phyloP scores from a whole-genome alignment of 345 rosid species.

The Kandelia obovata region DNA sequence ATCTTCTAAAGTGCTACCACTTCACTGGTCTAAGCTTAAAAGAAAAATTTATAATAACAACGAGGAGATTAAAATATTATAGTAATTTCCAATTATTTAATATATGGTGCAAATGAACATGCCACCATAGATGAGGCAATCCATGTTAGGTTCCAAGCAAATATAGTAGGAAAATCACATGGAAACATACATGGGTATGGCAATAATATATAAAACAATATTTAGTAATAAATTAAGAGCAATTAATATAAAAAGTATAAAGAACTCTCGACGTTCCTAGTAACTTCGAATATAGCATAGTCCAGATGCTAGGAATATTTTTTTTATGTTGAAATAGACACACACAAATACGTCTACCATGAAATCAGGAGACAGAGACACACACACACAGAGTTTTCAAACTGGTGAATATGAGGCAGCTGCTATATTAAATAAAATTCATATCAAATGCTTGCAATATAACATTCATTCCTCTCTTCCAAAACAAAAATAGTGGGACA shows the following conservation, averaged over 20 bases:
- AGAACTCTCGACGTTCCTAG: neutral
- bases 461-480: too few relatives aligned
- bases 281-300: neutral
- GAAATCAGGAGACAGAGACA: conserved; percentile 4
- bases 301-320: neutral
- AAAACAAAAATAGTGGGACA: too few relatives aligned
- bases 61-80: too few relatives aligned
- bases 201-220: neutral
- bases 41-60: too few relatives aligned
- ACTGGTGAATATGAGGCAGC: neutral
- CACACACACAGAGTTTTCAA: neutral
- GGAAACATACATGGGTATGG: neutral
- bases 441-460: neutral
- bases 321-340: neutral
- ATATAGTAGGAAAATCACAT: neutral
- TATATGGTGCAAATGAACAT: too few relatives aligned
- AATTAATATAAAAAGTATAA: neutral
- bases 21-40: too few relatives aligned
- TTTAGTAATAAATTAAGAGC: neutral
- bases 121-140: too few relatives aligned
- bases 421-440: neutral
- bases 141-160: too few relatives aligned
- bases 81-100: too few relatives aligned
- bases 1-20: too few relatives aligned
- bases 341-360: neutral